These are phyloP conservation scores for Blastomyces emzantsi DNA, from an alignment of 2,329 filamentous ascomycete species.

Conservation along the genomic window DNA sequence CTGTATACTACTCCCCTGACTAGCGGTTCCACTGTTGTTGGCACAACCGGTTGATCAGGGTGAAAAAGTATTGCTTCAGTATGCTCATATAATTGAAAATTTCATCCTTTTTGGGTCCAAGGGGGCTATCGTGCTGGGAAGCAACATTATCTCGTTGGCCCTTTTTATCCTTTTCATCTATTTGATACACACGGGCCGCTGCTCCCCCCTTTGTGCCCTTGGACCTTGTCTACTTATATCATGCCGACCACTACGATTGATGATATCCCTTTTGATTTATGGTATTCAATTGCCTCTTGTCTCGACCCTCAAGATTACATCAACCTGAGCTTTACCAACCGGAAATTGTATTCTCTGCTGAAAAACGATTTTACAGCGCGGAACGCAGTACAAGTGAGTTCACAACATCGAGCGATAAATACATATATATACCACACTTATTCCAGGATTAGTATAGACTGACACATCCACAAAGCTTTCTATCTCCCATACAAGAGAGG, in stretches of 20 bases:
- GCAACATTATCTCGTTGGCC: not conserved
- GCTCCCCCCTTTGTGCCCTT: not conserved
- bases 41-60: not conserved
- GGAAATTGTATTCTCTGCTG: conserved; percentile 44
- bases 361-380: conserved; percentile 50
- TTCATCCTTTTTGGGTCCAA: not conserved
- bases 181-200: not conserved
- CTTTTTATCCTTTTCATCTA: not conserved
- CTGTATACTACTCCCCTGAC: not conserved
- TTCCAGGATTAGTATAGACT: conserved; percentile 11
- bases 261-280: conserved; percentile 55
- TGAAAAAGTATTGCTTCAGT: not conserved
- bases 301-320: conserved; percentile 52
- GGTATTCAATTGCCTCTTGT: conserved; percentile 48
- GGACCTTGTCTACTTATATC: not conserved
- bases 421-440: not conserved
- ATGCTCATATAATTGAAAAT: not conserved
- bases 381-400: conserved; percentile 48
- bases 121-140: conserved; percentile 3
- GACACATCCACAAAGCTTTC: conserved; percentile 29
- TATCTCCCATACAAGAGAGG: conserved; percentile 39
- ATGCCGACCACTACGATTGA: conserved; percentile 25
- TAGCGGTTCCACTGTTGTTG: not conserved
- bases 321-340: conserved; percentile 47
- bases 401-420: not conserved